A percentile compares a stretch with the other conserved stretches of the same genome.
Evolutionary conservation across 306 rosid genomes (phyloP).

Genomic region (Myrica gale): DNA sequence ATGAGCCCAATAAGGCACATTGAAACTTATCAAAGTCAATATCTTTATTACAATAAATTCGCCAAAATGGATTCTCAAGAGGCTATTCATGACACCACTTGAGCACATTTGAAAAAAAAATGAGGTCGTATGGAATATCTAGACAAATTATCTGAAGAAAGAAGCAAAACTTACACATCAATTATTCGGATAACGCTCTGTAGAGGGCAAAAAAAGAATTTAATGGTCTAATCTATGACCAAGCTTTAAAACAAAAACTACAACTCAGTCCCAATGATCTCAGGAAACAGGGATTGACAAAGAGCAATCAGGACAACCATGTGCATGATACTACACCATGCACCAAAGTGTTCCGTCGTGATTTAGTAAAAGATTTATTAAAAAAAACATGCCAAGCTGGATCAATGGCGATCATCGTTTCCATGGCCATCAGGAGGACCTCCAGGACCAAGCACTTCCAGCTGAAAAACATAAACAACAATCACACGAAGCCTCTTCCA

Average conservation of each 20-base stretch:
- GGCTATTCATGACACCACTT: too few species aligned
- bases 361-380: constrained; percentile 13
- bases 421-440: constrained; percentile 47
- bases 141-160: neutral
- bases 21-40: neutral
- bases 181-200: constrained; percentile 12
- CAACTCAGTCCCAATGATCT: neutral
- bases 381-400: constrained; percentile 4
- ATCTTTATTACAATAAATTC: neutral
- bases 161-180: neutral
- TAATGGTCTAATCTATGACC: neutral
- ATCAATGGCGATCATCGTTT: constrained; percentile 37
- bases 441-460: constrained; percentile 44
- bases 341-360: constrained; percentile 6
- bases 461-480: constrained; percentile 29
- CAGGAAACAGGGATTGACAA: neutral
- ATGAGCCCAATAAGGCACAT: neutral
- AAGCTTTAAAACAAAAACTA: neutral
- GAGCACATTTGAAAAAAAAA: neutral
- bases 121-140: neutral
- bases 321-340: neutral
- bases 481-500: neutral
- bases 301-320: neutral
- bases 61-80: neutral
- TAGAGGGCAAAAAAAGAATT: neutral